Conservation (phyloP, 371 early-diverging fungal genomes). For the Mucor racemosus region DNA sequence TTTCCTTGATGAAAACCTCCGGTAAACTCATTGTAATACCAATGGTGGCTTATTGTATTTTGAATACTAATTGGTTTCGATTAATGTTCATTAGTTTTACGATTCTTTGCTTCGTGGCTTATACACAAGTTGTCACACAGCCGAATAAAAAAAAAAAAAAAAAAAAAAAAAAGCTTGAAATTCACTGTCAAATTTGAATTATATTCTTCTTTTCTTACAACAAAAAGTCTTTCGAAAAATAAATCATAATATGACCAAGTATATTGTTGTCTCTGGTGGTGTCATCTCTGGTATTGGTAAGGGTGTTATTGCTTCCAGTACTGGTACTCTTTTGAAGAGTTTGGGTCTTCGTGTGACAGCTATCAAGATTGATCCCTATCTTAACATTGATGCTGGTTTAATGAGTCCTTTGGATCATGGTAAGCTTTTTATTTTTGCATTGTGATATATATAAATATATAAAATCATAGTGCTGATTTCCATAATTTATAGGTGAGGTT, state of each 20-base stretch:
- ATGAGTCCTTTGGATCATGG: conserved; percentile 98
- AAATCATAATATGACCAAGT: conserved; percentile 71
- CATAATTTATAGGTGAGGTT: conserved; percentile 80
- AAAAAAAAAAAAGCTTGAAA: background rate
- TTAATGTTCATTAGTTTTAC: no score
- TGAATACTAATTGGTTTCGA: no score
- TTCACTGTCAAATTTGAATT: background rate
- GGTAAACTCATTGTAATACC: no score
- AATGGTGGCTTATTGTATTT: no score
- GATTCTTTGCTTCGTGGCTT: background rate
- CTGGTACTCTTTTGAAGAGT: conserved; percentile 95
- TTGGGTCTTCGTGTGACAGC: conserved; percentile 94
- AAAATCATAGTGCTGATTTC: no score
- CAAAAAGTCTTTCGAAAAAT: background rate
- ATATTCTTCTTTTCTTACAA: background rate
- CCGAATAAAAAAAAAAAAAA: background rate
- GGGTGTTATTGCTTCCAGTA: conserved; percentile 97
- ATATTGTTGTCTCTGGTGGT: conserved; percentile 98
- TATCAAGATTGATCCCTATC: conserved; percentile 99
- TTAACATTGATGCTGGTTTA: conserved; percentile 99
- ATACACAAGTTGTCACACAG: conserved; percentile 2
- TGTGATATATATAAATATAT: no score
- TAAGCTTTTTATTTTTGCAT: conserved; percentile 25
- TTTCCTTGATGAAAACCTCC: no score
- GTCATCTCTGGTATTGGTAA: conserved; percentile 99